Evolutionary conservation across 2,329 filamentous ascomycete genomes (phyloP).

Genomic region (Diaporthe ampelina): DNA sequence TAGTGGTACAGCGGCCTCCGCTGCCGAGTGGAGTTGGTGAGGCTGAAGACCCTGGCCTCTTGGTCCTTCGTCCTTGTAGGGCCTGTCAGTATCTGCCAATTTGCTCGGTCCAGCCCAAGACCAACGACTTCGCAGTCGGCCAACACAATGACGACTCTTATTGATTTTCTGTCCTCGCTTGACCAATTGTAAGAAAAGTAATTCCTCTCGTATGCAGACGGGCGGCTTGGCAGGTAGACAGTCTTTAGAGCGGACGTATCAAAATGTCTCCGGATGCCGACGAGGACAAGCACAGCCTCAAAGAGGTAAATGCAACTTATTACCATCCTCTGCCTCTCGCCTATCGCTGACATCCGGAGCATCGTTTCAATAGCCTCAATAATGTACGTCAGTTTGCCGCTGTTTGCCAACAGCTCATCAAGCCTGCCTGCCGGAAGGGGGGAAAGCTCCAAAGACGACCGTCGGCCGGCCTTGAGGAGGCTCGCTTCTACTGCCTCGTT

Average conservation of each 20-base stretch:
- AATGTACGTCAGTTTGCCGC: not conserved
- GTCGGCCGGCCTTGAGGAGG: not conserved
- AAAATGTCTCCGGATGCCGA: not conserved
- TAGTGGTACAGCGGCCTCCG: not conserved
- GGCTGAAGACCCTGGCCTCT: constrained; percentile 12
- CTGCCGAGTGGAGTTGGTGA: constrained; percentile 1
- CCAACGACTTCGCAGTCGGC: not conserved
- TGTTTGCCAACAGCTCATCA: not conserved
- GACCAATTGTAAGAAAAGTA: not conserved
- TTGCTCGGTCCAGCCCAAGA: constrained; percentile 1
- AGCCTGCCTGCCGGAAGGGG: not conserved
- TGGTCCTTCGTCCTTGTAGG: not conserved
- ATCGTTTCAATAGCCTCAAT: not conserved
- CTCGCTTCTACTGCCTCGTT: not conserved
- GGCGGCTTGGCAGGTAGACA: constrained; percentile 4
- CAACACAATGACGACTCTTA: not conserved
- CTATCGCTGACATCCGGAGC: not conserved
- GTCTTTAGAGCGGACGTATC: not conserved
- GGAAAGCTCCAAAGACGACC: not conserved
- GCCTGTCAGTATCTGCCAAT: not conserved
- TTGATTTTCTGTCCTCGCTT: not conserved
- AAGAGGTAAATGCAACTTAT: not conserved
- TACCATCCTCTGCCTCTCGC: not conserved
- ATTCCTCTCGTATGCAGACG: not conserved
- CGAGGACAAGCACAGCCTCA: constrained; percentile 6